These are phyloP conservation scores for Odontarrhena argentea DNA, from an alignment of 345 rosid genomes.

Conservation along the genomic window DNA sequence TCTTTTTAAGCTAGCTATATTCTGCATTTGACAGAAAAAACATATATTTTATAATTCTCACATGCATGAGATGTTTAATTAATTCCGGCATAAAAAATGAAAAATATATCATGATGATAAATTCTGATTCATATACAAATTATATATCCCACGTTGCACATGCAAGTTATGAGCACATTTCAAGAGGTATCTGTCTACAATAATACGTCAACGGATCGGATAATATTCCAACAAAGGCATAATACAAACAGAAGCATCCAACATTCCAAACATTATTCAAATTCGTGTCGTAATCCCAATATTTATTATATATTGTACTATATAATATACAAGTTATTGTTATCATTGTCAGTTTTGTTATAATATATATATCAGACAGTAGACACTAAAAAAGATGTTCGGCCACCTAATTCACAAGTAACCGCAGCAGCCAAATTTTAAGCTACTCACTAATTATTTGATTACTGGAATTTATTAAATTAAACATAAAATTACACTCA, in stretches of 20 bases:
- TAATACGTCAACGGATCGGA: slow-evolving; percentile 41
- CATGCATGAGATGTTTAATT: background rate
- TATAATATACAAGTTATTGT: background rate
- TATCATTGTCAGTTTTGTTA: slow-evolving; percentile 2
- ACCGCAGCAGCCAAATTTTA: slow-evolving; percentile 9
- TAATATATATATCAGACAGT: slow-evolving; percentile 11
- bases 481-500: background rate
- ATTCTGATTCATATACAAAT: slow-evolving; percentile 8
- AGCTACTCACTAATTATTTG: background rate
- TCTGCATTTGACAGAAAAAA: background rate
- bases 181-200: slow-evolving; percentile 39
- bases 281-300: slow-evolving; percentile 34
- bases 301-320: slow-evolving; percentile 22
- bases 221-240: slow-evolving; percentile 43
- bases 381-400: slow-evolving; percentile 25
- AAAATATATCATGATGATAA: background rate
- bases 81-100: background rate
- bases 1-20: background rate
- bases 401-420: slow-evolving; percentile 39
- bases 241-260: slow-evolving; percentile 46
- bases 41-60: background rate
- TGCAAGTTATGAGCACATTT: slow-evolving; percentile 40
- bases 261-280: slow-evolving; percentile 40
- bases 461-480: background rate
- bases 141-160: slow-evolving; percentile 39